Percentiles rank a stretch among this genome's conserved stretches.
phyloP scores from a whole-genome alignment of 306 rosid species.

The Inga laurina region DNA sequence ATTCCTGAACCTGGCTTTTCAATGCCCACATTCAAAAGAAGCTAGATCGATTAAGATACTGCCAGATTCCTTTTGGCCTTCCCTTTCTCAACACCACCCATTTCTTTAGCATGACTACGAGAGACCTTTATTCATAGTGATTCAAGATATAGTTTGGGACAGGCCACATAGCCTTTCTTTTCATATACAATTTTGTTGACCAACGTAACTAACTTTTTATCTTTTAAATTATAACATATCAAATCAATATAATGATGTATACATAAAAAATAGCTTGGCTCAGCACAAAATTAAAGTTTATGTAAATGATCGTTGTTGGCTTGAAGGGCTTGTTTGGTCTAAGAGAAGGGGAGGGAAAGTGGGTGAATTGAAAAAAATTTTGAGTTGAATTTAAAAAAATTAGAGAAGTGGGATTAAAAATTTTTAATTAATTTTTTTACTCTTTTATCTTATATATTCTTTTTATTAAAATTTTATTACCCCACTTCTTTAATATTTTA shows the following conservation, averaged over 20 bases:
- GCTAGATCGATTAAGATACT: not conserved
- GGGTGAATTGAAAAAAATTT: too few species aligned
- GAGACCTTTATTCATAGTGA: not conserved
- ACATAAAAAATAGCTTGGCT: not conserved
- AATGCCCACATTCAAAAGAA: not conserved
- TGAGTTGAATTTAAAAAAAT: too few species aligned
- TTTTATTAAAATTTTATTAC: too few species aligned
- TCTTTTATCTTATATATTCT: too few species aligned
- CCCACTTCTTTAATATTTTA: too few species aligned
- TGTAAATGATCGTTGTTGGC: not conserved
- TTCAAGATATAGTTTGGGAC: not conserved
- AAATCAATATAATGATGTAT: not conserved
- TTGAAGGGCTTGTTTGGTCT: too few species aligned
- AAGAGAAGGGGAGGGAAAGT: too few species aligned
- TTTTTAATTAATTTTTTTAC: too few species aligned
- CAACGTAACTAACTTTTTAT: not conserved
- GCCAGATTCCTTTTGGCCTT: conserved; percentile 15
- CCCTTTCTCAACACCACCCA: conserved; percentile 6
- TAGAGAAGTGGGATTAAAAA: too few species aligned
- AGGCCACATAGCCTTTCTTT: not conserved
- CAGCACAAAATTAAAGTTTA: not conserved
- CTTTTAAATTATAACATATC: not conserved
- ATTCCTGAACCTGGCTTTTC: not conserved
- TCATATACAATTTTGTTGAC: not conserved
- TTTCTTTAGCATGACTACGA: not conserved